Conservation (phyloP, 768 basidiomycete genomes). For the Leccinum pellstonianum region DNA sequence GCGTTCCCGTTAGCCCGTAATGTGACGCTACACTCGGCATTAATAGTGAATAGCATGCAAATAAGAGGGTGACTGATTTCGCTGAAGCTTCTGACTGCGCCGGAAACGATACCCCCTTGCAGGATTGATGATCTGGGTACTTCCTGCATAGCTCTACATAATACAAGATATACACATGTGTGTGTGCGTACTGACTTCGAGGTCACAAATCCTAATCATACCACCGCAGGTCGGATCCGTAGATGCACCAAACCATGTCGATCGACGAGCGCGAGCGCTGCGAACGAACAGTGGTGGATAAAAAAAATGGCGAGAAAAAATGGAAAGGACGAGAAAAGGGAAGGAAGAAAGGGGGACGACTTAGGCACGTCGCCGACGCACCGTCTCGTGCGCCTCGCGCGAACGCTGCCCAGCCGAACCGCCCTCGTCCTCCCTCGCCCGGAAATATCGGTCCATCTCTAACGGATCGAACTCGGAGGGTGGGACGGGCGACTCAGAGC, state of each 20-base stretch:
- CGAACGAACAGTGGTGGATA: background rate
- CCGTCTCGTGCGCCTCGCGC: background rate
- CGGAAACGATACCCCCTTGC: background rate
- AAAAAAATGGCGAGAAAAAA: background rate
- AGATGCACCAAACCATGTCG: background rate
- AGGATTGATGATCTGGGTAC: background rate
- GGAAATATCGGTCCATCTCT: conserved; percentile 78
- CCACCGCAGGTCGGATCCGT: background rate
- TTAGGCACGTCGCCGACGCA: background rate
- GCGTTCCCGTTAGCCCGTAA: too few species aligned
- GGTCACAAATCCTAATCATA: background rate
- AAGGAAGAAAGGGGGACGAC: background rate
- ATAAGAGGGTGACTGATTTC: background rate
- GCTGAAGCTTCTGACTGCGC: background rate
- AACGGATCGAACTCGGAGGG: conserved; percentile 63
- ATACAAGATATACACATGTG: background rate
- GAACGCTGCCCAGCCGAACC: background rate
- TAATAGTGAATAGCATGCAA: too few species aligned
- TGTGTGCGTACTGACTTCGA: background rate
- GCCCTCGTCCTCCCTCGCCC: conserved; percentile 24
- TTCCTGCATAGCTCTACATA: background rate
- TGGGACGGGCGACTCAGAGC: conserved; percentile 32
- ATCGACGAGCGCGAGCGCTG: background rate
- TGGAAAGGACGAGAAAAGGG: too few species aligned
- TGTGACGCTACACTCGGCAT: too few species aligned